Evolutionary conservation across 164 flowering plant genomes (phyloP).

Genomic region (Paratinospora sagittata): DNA sequence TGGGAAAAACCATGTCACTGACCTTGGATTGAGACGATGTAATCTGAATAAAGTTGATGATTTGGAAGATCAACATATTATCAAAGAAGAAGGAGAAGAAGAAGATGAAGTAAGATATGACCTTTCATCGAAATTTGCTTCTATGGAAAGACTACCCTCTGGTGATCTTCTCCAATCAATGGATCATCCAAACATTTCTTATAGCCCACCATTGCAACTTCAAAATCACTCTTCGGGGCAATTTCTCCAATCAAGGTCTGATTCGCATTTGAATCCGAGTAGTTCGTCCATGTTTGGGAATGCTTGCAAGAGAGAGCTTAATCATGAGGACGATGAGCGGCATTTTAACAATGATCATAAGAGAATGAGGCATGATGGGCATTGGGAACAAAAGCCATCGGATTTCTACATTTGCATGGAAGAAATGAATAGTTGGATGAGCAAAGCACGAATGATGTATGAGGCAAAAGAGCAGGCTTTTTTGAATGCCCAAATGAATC

Average conservation of each 20-base stretch:
- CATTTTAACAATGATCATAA: constrained; percentile 36
- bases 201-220: constrained; percentile 28
- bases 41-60: constrained; percentile 24
- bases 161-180: constrained; percentile 44
- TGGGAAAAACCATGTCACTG: constrained; percentile 22
- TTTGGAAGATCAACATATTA: constrained; percentile 21
- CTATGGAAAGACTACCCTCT: constrained; percentile 34
- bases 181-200: constrained; percentile 34
- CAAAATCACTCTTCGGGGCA: constrained; percentile 37
- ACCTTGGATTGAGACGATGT: constrained; percentile 39
- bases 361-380: constrained; percentile 47
- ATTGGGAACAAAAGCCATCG: constrained; percentile 37
- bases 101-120: constrained; percentile 29
- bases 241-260: constrained; percentile 33
- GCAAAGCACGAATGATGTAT: constrained; percentile 41
- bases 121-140: constrained; percentile 20
- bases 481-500: constrained; percentile 28
- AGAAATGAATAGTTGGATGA: constrained; percentile 30
- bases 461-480: constrained; percentile 40
- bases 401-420: constrained; percentile 48
- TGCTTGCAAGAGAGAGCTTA: constrained; percentile 45
- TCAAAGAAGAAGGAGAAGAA: constrained; percentile 18
- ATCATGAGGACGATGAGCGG: constrained; percentile 34
- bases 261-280: constrained; percentile 22
- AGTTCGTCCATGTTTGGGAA: constrained; percentile 40